Base-by-base conservation (phyloP, 768 basidiomycete genomes). In the Suillus sp. region DNA sequence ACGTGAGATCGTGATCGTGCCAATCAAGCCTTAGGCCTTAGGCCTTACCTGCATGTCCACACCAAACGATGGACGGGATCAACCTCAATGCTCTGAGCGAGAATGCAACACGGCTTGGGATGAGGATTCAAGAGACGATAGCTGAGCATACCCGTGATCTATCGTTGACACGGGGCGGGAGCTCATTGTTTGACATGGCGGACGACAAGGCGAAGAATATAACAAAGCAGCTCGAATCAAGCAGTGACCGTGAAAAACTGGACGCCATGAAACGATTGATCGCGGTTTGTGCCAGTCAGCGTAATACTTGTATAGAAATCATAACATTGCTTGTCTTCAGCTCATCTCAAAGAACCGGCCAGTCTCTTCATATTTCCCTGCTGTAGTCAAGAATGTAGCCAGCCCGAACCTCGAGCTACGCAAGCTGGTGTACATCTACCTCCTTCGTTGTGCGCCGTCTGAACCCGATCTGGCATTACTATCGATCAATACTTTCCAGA, bases 401-500 rank as follows among this genome's bases (percentile, higher is more conserved):
- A 92, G 95, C 2, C 86, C 88, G 61, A 93, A 93, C 71, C 86
- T 99, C 56, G 95, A 97, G 76, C 90, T 96, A 70, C 88, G 96
- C 64, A 98, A 99, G 78, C 87, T 99, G 59, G 95, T 99, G 43
- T 99, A 99, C 76, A 96, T 99, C 67, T 99, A 96, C 79, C 89
- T 99, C 67, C 80, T 99, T 51, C 90, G 94, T 64, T 96, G 97
- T 76, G 95, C 97, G 57, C 89, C 92, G 47, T 86, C 89, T 38
- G 95, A 97, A 70, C 96, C 97, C 16, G 97, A 99, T 75, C 88
- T 99, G 55, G 92, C 96, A 1, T 78, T 99, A 56, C 83, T 99
- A 35, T 96, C 95, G 3, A 96, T 99, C 80, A 99, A 99, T 78
- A 96, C 96, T 1, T 98, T 99, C 73, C 97, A 99, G 75, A 94